phyloP scores from a whole-genome alignment of 2,329 filamentous ascomycete species.

The Westerdykella ornata region DNA sequence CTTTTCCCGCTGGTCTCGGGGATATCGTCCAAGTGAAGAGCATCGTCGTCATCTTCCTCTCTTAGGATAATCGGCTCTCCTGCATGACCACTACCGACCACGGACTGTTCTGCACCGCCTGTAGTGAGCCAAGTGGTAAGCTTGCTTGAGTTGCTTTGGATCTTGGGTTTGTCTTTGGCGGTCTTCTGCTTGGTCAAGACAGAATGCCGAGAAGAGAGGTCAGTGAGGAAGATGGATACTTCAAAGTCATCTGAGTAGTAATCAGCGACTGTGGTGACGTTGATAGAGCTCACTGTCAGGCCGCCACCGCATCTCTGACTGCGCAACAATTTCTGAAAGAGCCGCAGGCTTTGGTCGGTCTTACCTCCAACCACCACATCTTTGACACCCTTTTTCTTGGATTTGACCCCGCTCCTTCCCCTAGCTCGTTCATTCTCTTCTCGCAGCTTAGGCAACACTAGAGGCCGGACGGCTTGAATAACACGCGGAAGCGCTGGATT shows the following conservation, averaged over 20 bases:
- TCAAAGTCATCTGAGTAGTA: slow-evolving; percentile 77
- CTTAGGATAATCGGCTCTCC: slow-evolving; percentile 43
- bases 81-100: slow-evolving; percentile 39
- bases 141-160: slow-evolving; percentile 43
- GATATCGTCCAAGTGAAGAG: slow-evolving; percentile 49
- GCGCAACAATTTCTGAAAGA: slow-evolving; percentile 26
- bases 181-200: slow-evolving; percentile 79
- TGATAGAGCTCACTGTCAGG: slow-evolving; percentile 71
- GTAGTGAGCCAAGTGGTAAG: slow-evolving; percentile 43
- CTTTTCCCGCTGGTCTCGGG: slow-evolving; percentile 40
- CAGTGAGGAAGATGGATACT: slow-evolving; percentile 86
- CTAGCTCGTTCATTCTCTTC: slow-evolving; percentile 70
- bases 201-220: slow-evolving; percentile 76
- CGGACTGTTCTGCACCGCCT: slow-evolving; percentile 38
- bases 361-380: slow-evolving; percentile 77
- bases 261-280: slow-evolving; percentile 82
- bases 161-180: slow-evolving; percentile 44
- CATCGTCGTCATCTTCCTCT: slow-evolving; percentile 54
- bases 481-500: slow-evolving; percentile 73
- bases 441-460: slow-evolving; percentile 82
- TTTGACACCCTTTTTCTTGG: slow-evolving; percentile 77
- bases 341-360: slow-evolving; percentile 14
- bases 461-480: slow-evolving; percentile 74
- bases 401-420: slow-evolving; percentile 49
- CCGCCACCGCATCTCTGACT: slow-evolving; percentile 53